Base-by-base conservation (phyloP, 1,284 basidiomycete genomes). In the Heimioporus punctisporus region DNA sequence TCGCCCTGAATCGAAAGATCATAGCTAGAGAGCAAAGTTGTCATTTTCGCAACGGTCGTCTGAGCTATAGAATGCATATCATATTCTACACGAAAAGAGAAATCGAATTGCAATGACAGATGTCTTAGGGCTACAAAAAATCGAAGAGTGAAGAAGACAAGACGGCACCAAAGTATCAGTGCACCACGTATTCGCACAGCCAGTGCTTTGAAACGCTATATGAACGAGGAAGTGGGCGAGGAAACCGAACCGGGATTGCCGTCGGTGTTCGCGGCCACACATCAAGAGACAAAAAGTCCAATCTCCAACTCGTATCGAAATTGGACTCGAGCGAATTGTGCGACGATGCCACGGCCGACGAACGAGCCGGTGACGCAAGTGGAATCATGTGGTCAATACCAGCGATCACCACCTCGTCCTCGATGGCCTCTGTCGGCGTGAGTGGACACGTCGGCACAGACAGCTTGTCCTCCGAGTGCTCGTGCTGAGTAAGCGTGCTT, bases 361-460 rank as follows among this genome's bases (percentile, higher is more conserved):
- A 61, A n/a, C 61, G 64, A 2, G 72, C 69, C 0, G 75, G 73
- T 3, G 77, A 77, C n/a, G 71, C 68, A 31, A 76, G 64, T 2
- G 56, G 56, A 2, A 47, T 4, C 39, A 62, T 52, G 6, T 46
- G 48, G 28, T 40, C 26, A 19, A 62, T 43, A 7, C 30, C 15
- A 17, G 56, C 48, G 23, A 69, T 51, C 21, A 56, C 50, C n/a
- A 56, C 31, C 9, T 41, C 44, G 0, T 58, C 51, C 31, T 19
- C 31, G 19, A 34, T 34, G 14, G 14, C 31, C 19, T 34, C 31
- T 5, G 14, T 34, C 14, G 31, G 31, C 31, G 9, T 10, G 19
- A 19, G 31, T 12, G 31, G 31, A 4, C 53, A 42, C 6, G 46
- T 53, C 5, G 46, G 37, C 7, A 56, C 47, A 21, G 31, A 27